Evolutionary conservation across 345 rosid species (phyloP).

Genomic region (Chamaenerion angustifolium): DNA sequence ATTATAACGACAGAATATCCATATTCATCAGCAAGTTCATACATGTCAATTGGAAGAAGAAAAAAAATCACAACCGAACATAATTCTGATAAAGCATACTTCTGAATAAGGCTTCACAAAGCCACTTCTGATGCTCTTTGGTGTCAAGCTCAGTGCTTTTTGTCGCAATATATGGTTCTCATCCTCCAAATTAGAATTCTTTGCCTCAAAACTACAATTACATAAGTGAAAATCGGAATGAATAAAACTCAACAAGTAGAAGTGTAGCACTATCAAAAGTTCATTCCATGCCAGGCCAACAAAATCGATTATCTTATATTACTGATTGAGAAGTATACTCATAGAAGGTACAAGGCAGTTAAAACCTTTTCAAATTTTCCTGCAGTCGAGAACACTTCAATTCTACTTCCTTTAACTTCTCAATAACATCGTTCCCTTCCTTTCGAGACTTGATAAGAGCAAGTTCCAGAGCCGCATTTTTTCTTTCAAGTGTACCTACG

Average conservation of each 20-base stretch:
- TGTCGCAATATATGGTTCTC: constrained; percentile 82
- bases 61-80: no score
- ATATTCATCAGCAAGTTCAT: no score
- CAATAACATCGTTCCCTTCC: constrained; percentile 28
- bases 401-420: constrained; percentile 57
- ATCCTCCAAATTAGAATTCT: constrained; percentile 58
- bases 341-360: no score
- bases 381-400: constrained; percentile 55
- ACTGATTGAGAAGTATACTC: no score
- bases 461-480: constrained; percentile 54
- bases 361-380: constrained; percentile 55
- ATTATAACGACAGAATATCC: no score
- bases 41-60: no score
- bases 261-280: neutral
- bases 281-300: neutral
- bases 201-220: constrained; percentile 50
- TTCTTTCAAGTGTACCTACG: constrained; percentile 46
- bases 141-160: constrained; percentile 46
- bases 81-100: constrained; percentile 27
- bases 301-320: no score
- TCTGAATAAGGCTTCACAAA: constrained; percentile 41
- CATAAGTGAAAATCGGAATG: no score
- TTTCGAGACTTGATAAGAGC: constrained; percentile 55
- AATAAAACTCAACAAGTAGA: no score
- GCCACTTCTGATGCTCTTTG: constrained; percentile 32